Percentiles rank a stretch among this genome's conserved stretches.
These are phyloP conservation scores for Crithidia brevicula DNA, from an alignment of 208 protist species.

Conservation along the genomic window DNA sequence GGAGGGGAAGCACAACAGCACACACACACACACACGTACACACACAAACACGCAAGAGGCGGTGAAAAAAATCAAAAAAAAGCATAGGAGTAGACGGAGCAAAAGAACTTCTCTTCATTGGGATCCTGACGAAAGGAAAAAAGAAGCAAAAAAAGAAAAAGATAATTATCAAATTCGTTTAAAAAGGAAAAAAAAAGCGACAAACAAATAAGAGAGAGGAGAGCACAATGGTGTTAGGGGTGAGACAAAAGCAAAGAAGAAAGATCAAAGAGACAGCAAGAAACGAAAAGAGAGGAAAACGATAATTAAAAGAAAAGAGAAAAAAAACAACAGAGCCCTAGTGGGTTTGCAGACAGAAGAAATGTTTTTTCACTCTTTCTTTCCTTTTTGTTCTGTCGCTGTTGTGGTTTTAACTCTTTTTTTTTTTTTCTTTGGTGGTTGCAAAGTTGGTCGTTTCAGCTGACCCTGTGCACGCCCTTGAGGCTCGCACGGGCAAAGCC, in stretches of 20 bases:
- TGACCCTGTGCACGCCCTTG: too few relatives aligned
- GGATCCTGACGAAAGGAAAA: not conserved
- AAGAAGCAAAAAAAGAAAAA: not conserved
- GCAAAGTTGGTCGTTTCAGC: too few relatives aligned
- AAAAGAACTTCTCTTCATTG: not conserved
- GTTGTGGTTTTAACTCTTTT: too few relatives aligned
- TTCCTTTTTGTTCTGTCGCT: not conserved
- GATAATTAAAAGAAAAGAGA: not conserved
- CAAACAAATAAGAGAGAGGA: not conserved
- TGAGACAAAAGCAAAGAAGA: not conserved
- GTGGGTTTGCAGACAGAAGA: not conserved
- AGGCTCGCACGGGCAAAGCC: too few relatives aligned
- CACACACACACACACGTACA: too few relatives aligned
- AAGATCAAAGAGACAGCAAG: not conserved
- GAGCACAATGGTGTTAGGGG: not conserved
- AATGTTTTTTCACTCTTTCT: constrained; percentile 1
- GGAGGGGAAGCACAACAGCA: too few relatives aligned
- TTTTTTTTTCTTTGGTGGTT: too few relatives aligned
- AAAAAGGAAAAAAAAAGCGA: not conserved
- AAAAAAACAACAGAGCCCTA: too few relatives aligned
- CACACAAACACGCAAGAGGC: not conserved
- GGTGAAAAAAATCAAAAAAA: not conserved
- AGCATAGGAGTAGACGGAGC: not conserved
- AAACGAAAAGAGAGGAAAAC: not conserved
- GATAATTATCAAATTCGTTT: too few relatives aligned